Percentiles rank a stretch among this genome's conserved stretches.
Conservation (phyloP, 2,329 filamentous ascomycete genomes). For the Hymenotorrendiella dingleyae region DNA sequence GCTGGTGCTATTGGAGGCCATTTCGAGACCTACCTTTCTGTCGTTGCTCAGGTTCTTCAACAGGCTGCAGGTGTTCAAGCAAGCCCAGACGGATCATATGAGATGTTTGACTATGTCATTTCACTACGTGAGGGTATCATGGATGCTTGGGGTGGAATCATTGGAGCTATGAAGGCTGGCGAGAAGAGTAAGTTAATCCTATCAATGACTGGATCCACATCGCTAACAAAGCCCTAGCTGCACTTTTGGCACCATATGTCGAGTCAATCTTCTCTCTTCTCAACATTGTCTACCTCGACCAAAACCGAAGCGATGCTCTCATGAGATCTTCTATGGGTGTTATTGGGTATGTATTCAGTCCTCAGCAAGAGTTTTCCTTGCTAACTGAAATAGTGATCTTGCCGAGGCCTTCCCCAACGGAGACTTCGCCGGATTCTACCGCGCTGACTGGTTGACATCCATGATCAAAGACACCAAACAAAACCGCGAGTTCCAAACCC, state of each 20-base stretch:
- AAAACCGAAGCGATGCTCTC: conserved; percentile 84
- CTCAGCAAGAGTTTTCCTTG: neutral
- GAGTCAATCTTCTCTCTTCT: conserved; percentile 83
- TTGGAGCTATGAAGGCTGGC: conserved; percentile 85
- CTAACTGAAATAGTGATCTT: conserved; percentile 61
- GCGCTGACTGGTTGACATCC: conserved; percentile 79
- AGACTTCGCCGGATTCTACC: conserved; percentile 78
- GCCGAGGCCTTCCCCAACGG: conserved; percentile 90
- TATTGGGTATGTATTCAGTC: conserved; percentile 63
- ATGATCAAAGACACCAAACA: conserved; percentile 90
- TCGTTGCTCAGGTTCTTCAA: conserved; percentile 90
- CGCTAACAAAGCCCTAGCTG: conserved; percentile 44
- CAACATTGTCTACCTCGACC: conserved; percentile 71
- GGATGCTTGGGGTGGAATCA: conserved; percentile 97
- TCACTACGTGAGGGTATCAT: conserved; percentile 96
- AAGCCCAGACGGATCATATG: conserved; percentile 74
- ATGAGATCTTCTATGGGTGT: conserved; percentile 96
- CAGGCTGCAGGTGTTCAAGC: conserved; percentile 82
- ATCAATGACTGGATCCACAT: neutral
- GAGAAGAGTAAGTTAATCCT: conserved; percentile 57
- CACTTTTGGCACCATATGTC: conserved; percentile 69
- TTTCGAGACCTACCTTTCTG: conserved; percentile 87
- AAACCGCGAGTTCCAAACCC: conserved; percentile 77
- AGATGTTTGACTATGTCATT: conserved; percentile 95
- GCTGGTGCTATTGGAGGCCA: conserved; percentile 86